Evolutionary conservation across 2,329 filamentous ascomycete genomes (phyloP).

Genomic region (Furcasterigmium sp.): DNA sequence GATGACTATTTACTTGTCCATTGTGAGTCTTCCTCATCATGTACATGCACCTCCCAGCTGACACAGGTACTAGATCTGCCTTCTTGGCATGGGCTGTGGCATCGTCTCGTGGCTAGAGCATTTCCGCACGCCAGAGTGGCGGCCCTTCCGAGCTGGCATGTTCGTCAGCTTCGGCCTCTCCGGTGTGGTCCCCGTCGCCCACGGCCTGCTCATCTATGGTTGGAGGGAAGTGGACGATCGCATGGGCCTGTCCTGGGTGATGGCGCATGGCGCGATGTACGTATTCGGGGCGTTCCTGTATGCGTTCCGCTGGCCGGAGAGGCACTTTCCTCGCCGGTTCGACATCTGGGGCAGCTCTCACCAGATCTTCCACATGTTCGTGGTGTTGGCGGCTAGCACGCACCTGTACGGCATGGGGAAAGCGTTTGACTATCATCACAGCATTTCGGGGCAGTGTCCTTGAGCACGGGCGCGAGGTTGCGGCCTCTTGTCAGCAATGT

Average conservation of each 20-base stretch:
- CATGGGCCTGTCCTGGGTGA: slow-evolving; percentile 76
- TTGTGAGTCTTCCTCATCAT: slow-evolving; percentile 46
- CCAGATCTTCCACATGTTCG: slow-evolving; percentile 91
- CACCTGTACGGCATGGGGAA: slow-evolving; percentile 78
- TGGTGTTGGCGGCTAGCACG: slow-evolving; percentile 73
- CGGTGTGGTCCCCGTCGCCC: slow-evolving; percentile 75
- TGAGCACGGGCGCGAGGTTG: too few species aligned
- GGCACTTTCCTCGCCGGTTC: slow-evolving; percentile 69
- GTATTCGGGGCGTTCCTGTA: slow-evolving; percentile 83
- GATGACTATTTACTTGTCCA: slow-evolving; percentile 67
- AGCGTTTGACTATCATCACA: slow-evolving; percentile 84
- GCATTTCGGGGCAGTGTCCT: slow-evolving; percentile 36
- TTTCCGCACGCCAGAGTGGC: slow-evolving; percentile 79
- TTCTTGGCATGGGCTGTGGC: slow-evolving; percentile 71
- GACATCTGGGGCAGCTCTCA: slow-evolving; percentile 93
- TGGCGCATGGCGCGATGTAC: slow-evolving; percentile 78
- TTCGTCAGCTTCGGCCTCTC: slow-evolving; percentile 85
- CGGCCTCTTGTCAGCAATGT: too few species aligned
- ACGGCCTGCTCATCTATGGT: slow-evolving; percentile 67
- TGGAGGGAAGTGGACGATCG: slow-evolving; percentile 58
- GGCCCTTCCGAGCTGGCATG: slow-evolving; percentile 82
- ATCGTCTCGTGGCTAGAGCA: slow-evolving; percentile 72
- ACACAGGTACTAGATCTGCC: slow-evolving; percentile 56
- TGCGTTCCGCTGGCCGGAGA: slow-evolving; percentile 80
- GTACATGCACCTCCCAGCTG: slow-evolving; percentile 6